Evolutionary conservation across 1,139 yeast species (phyloP).

Genomic region (Torulaspora pretoriensis): DNA sequence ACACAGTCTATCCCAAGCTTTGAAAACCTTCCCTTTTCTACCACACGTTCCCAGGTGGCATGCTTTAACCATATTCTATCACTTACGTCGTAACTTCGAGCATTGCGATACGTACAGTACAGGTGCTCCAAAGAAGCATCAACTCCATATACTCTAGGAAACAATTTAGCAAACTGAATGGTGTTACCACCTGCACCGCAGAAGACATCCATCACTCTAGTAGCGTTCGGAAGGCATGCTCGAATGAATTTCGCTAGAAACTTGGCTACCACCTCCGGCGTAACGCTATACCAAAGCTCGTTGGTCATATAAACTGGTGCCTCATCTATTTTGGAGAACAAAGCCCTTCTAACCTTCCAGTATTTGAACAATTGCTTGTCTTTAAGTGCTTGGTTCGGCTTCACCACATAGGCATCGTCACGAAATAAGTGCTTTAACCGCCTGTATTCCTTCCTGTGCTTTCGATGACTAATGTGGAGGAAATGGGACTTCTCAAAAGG

Average conservation of each 20-base stretch:
- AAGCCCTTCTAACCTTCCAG: slow-evolving; percentile 26
- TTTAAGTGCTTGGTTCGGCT: slow-evolving; percentile 13
- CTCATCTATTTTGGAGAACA: slow-evolving; percentile 40
- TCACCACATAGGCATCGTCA: slow-evolving; percentile 16
- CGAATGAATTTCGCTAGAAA: slow-evolving; percentile 57
- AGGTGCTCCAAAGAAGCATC: slow-evolving; percentile 62
- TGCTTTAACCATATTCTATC: slow-evolving; percentile 46
- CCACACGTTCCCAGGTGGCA: slow-evolving; percentile 55
- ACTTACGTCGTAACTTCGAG: slow-evolving; percentile 61
- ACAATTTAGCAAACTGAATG: slow-evolving; percentile 68
- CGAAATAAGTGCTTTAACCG: slow-evolving; percentile 15
- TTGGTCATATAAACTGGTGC: slow-evolving; percentile 69
- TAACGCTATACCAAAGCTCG: slow-evolving; percentile 87
- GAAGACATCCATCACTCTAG: slow-evolving; percentile 60
- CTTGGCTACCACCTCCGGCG: slow-evolving; percentile 73
- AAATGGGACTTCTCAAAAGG: slow-evolving; percentile 13
- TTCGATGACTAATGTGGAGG: slow-evolving; percentile 17
- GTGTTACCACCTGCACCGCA: slow-evolving; percentile 97
- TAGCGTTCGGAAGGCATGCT: slow-evolving; percentile 48
- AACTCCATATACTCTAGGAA: slow-evolving; percentile 58
- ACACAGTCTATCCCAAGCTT: slow-evolving; percentile 53
- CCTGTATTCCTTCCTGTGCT: slow-evolving; percentile 18
- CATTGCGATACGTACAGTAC: slow-evolving; percentile 65
- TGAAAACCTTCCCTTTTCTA: slow-evolving; percentile 29
- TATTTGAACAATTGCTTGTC: slow-evolving; percentile 25